Conservation (phyloP, 2,329 filamentous ascomycete genomes). For the Hymenoscyphus scutula region DNA sequence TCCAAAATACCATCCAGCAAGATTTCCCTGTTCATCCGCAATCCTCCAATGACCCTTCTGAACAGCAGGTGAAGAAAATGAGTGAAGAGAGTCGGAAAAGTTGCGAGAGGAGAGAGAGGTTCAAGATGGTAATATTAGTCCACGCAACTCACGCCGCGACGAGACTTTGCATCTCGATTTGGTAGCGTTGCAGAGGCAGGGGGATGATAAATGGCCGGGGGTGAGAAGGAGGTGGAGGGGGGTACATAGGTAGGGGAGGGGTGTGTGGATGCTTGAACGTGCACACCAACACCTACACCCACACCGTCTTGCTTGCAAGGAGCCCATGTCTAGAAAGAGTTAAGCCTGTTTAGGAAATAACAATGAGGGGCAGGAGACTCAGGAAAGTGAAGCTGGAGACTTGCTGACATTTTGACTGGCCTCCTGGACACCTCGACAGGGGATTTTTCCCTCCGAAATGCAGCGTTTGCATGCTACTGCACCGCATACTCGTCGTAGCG, state of each 20-base stretch:
- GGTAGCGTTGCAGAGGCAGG: slow-evolving; percentile 14
- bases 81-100: slow-evolving; percentile 12
- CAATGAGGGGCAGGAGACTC: slow-evolving; percentile 4
- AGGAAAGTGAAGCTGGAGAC: neutral
- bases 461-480: slow-evolving; percentile 10
- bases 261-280: neutral
- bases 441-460: slow-evolving; percentile 22
- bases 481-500: neutral
- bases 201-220: slow-evolving; percentile 14
- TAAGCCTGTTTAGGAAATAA: slow-evolving; percentile 20
- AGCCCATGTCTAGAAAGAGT: slow-evolving; percentile 17
- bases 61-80: slow-evolving; percentile 8
- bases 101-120: slow-evolving; percentile 17
- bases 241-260: slow-evolving; percentile 8
- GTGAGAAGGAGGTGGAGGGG: slow-evolving; percentile 18
- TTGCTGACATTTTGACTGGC: slow-evolving; percentile 1
- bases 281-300: too few species aligned
- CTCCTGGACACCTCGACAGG: slow-evolving; percentile 7
- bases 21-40: slow-evolving; percentile 10
- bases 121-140: slow-evolving; percentile 27
- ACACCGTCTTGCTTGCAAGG: slow-evolving; percentile 18
- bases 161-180: slow-evolving; percentile 19
- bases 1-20: slow-evolving; percentile 10
- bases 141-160: slow-evolving; percentile 6
- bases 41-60: slow-evolving; percentile 7